These are phyloP conservation scores for Neospermospora avenae DNA, from an alignment of 2,329 filamentous ascomycete genomes.

Conservation along the genomic window DNA sequence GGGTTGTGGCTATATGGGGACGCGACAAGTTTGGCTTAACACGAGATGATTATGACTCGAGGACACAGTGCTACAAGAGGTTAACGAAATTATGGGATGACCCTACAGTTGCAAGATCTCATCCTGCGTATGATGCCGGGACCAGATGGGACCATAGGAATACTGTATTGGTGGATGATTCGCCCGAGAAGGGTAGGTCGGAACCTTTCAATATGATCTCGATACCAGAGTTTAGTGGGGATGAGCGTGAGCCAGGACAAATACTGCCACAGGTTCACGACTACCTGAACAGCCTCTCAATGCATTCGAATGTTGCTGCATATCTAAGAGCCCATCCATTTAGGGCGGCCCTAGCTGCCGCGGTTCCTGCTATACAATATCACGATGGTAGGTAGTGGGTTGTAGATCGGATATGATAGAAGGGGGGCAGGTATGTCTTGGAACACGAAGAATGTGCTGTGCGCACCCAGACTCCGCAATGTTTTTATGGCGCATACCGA, in stretches of 20 bases:
- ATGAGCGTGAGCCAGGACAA: conserved; percentile 37
- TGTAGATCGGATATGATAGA: background rate
- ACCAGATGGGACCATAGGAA: conserved; percentile 70
- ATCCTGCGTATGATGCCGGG: conserved; percentile 42
- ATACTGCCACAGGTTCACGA: conserved; percentile 59
- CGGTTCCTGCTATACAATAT: background rate
- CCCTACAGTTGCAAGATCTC: conserved; percentile 40
- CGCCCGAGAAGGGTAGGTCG: conserved; percentile 69
- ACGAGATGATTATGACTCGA: conserved; percentile 58
- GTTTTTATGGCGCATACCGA: no score
- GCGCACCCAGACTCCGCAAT: no score
- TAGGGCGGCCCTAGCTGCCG: conserved; percentile 7
- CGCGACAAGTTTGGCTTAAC: conserved; percentile 73
- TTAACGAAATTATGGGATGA: conserved; percentile 69
- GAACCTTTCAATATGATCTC: conserved; percentile 82
- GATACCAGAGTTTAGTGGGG: conserved; percentile 71
- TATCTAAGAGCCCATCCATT: conserved; percentile 56
- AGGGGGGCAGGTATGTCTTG: no score
- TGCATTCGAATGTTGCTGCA: conserved; percentile 58
- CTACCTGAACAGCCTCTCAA: conserved; percentile 54
- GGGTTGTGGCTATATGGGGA: conserved; percentile 71
- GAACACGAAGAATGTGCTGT: no score
- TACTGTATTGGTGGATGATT: conserved; percentile 88
- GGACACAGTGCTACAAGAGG: conserved; percentile 88
- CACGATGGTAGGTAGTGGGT: background rate